A percentile compares a stretch with the other conserved stretches of the same genome.
phyloP scores from a whole-genome alignment of 306 rosid genomes.

The Arachis hypogaea region DNA sequence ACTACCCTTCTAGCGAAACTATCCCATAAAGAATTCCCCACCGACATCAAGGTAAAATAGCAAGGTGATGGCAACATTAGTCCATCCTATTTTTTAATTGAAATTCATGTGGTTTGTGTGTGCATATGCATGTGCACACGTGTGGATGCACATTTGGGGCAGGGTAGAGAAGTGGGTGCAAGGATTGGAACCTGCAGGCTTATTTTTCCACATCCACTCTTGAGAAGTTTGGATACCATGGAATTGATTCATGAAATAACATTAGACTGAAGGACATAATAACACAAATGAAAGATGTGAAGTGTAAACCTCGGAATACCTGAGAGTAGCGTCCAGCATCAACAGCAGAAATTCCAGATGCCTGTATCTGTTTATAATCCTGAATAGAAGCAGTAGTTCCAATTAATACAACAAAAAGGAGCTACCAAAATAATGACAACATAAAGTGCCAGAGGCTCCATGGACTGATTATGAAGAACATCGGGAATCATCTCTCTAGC shows the following conservation, averaged over 20 bases:
- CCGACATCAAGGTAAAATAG: not conserved
- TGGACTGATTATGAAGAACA: not conserved
- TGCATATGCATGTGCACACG: not conserved
- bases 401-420: constrained; percentile 8
- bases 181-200: constrained; percentile 69
- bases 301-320: constrained; percentile 36
- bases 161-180: constrained; percentile 14
- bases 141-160: not conserved
- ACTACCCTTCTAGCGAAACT: not conserved
- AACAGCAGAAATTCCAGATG: constrained; percentile 44
- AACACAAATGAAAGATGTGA: constrained; percentile 5
- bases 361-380: constrained; percentile 61
- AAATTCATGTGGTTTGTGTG: not conserved
- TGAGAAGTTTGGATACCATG: constrained; percentile 72
- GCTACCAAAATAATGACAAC: not conserved
- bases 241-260: constrained; percentile 29
- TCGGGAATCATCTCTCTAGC: not conserved
- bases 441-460: constrained; percentile 19
- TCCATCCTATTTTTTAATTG: not conserved
- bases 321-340: constrained; percentile 64
- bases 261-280: constrained; percentile 17
- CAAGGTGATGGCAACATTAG: constrained; percentile 9
- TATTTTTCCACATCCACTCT: constrained; percentile 88
- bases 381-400: constrained; percentile 37
- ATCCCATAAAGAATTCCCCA: not conserved